phyloP scores from a whole-genome alignment of 192 early-diverging fungal species.

The Podochytrium sp. region DNA sequence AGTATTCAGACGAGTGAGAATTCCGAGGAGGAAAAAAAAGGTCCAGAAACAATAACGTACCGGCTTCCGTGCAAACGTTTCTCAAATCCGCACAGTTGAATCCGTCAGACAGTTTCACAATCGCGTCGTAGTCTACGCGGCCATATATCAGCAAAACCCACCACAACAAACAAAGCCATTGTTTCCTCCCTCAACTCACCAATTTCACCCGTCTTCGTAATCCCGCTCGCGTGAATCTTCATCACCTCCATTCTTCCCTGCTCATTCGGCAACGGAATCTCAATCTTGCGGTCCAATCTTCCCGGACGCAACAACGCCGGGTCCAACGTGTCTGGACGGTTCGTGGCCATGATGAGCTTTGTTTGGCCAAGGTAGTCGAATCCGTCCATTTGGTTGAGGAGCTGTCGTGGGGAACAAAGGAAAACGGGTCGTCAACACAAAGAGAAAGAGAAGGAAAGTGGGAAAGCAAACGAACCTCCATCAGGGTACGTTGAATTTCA shows the following conservation, averaged over 20 bases:
- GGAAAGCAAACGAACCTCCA: slow-evolving; percentile 69
- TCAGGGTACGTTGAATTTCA: slow-evolving; percentile 98
- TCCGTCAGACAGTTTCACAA: slow-evolving; percentile 96
- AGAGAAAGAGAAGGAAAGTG: not conserved
- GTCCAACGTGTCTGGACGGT: slow-evolving; percentile 97
- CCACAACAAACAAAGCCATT: not conserved
- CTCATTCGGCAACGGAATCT: slow-evolving; percentile 99
- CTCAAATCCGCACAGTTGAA: slow-evolving; percentile 99
- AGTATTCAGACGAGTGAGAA: not conserved
- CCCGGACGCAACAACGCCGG: slow-evolving; percentile 97
- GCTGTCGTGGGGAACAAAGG: slow-evolving; percentile 33
- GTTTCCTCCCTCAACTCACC: slow-evolving; percentile 53
- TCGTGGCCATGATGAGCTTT: slow-evolving; percentile 99
- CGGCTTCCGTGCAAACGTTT: slow-evolving; percentile 99
- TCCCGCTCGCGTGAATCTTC: slow-evolving; percentile 92
- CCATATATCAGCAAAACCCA: not conserved
- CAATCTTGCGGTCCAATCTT: slow-evolving; percentile 97
- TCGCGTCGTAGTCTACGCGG: slow-evolving; percentile 88
- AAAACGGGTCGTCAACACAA: slow-evolving; percentile 9
- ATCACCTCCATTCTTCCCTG: slow-evolving; percentile 95
- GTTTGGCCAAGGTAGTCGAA: slow-evolving; percentile 97
- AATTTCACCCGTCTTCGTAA: slow-evolving; percentile 97
- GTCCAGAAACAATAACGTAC: slow-evolving; percentile 39
- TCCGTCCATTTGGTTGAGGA: slow-evolving; percentile 99
- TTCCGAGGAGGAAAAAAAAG: slow-evolving; percentile 15